These are phyloP conservation scores for Digitaria exilis DNA, from an alignment of 202 grass and related monocot genomes.

Conservation along the genomic window DNA sequence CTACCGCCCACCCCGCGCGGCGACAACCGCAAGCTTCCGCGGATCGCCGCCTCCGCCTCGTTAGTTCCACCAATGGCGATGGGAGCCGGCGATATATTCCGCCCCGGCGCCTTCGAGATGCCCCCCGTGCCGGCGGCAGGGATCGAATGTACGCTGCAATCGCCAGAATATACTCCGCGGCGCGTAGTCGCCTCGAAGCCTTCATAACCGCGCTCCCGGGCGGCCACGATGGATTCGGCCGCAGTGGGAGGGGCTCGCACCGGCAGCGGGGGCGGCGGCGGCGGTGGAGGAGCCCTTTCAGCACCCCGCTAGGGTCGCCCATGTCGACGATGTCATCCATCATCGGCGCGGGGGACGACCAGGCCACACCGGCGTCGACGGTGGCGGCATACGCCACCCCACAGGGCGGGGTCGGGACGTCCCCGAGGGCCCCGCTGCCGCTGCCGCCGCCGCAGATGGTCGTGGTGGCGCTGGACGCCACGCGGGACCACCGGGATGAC, in stretches of 20 bases:
- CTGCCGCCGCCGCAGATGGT: constrained; percentile 54
- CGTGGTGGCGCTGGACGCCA: constrained; percentile 64
- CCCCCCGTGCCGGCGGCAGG: constrained; percentile 33
- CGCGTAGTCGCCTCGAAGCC: constrained; percentile 24
- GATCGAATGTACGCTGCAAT: constrained; percentile 36
- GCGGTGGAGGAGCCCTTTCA: constrained; percentile 29
- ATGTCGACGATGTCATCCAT: constrained; percentile 47
- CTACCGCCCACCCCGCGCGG: too few species aligned
- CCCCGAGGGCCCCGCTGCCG: not conserved
- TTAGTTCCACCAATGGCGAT: not conserved
- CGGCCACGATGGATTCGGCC: constrained; percentile 26
- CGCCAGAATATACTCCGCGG: constrained; percentile 48
- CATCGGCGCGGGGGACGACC: constrained; percentile 33
- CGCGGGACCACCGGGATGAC: constrained; percentile 48
- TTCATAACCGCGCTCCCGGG: constrained; percentile 41
- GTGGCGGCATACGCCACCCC: not conserved
- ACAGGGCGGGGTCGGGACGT: not conserved
- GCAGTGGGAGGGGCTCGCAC: not conserved
- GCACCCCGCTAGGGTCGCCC: constrained; percentile 32
- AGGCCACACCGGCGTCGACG: constrained; percentile 25
- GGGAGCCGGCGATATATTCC: constrained; percentile 38
- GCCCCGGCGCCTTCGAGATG: constrained; percentile 34
- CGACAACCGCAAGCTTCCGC: constrained; percentile 40
- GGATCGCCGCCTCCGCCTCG: constrained; percentile 30
- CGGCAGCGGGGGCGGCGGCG: constrained; percentile 12